A percentile compares a stretch with the other conserved stretches of the same genome.
Conservation (phyloP, 768 basidiomycete genomes). For the Suillus placidus region DNA sequence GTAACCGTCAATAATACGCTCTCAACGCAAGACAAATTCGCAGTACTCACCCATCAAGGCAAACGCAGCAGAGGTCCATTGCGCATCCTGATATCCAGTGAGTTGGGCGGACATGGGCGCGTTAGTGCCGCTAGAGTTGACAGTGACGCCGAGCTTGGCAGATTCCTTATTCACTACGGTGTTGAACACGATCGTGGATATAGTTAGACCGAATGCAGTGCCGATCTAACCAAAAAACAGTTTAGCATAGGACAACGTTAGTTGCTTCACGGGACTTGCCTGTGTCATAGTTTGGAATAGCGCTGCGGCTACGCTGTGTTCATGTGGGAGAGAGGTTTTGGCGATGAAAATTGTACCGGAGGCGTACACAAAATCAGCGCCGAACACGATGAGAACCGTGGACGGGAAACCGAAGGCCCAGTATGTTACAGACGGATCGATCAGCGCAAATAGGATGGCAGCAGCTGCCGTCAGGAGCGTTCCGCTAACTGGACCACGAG, state of each 20-base stretch:
- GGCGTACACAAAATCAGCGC: slow-evolving; percentile 78
- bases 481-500: slow-evolving; percentile 46
- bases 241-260: not conserved
- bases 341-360: slow-evolving; percentile 76
- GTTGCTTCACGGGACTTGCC: slow-evolving; percentile 35
- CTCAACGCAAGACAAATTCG: not conserved
- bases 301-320: slow-evolving; percentile 77
- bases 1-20: not conserved
- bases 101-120: slow-evolving; percentile 43
- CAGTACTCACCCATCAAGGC: slow-evolving; percentile 53
- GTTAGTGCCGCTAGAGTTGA: slow-evolving; percentile 30
- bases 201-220: slow-evolving; percentile 67
- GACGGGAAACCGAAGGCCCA: slow-evolving; percentile 82
- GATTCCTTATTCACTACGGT: slow-evolving; percentile 43
- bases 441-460: slow-evolving; percentile 68
- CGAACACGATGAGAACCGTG: slow-evolving; percentile 64
- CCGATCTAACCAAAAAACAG: slow-evolving; percentile 51
- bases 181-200: slow-evolving; percentile 74
- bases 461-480: slow-evolving; percentile 60
- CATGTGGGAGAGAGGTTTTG: slow-evolving; percentile 62
- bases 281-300: slow-evolving; percentile 81
- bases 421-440: slow-evolving; percentile 56
- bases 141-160: slow-evolving; percentile 32
- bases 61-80: slow-evolving; percentile 68
- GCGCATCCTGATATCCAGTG: slow-evolving; percentile 60